Evolutionary conservation across 768 basidiomycete genomes (phyloP).

Genomic region (Hericium coralloides): DNA sequence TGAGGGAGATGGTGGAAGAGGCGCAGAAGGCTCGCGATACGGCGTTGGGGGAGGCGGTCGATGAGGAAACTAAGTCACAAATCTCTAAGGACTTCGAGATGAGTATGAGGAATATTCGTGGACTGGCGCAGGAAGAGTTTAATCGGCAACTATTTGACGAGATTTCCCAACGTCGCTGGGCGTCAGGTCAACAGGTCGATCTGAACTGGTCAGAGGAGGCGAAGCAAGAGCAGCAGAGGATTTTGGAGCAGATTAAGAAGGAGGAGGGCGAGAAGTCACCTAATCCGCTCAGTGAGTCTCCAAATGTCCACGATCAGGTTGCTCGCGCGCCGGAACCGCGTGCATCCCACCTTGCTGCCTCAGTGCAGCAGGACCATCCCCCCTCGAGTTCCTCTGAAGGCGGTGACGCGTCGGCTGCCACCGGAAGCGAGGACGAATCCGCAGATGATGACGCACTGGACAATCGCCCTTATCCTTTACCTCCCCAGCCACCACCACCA

Average conservation of each 20-base stretch:
- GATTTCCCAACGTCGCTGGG: conserved; percentile 12
- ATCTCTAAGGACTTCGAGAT: conserved; percentile 4
- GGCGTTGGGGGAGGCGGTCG: background rate
- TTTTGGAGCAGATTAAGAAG: conserved; percentile 12
- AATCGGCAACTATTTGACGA: conserved; percentile 6
- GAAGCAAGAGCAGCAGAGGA: conserved; percentile 12
- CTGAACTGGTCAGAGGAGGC: conserved; percentile 11
- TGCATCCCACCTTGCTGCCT: background rate
- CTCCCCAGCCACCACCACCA: background rate
- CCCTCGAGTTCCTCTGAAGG: background rate
- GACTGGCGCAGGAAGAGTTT: conserved; percentile 10
- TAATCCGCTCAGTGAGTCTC: background rate
- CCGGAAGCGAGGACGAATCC: no score
- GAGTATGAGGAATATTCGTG: conserved; percentile 9
- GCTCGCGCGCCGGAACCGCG: background rate
- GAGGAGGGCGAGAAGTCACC: background rate
- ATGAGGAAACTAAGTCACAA: conserved; percentile 3
- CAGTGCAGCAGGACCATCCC: background rate
- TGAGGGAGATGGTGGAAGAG: conserved; percentile 9
- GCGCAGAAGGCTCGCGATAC: conserved; percentile 6
- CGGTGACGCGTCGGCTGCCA: no score
- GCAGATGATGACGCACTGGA: background rate
- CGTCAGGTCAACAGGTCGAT: conserved; percentile 1
- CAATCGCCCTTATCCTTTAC: background rate
- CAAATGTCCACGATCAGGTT: background rate